These are phyloP conservation scores for Cyclostephanos tholiformis DNA, from an alignment of 108 stramenopile genomes.

Conservation along the genomic window DNA sequence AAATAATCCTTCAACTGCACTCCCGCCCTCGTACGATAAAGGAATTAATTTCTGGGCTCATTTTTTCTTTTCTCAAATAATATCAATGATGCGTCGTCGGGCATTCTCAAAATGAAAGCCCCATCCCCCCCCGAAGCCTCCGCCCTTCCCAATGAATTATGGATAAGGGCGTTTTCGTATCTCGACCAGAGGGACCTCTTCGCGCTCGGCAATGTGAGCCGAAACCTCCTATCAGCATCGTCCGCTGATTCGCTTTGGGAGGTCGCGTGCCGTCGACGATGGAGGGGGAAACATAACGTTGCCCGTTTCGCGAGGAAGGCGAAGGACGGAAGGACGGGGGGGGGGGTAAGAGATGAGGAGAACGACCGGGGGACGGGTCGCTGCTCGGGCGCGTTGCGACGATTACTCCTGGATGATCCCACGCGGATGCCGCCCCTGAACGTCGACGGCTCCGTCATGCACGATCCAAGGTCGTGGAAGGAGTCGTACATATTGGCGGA, in stretches of 20 bases:
- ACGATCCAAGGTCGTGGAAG: slow-evolving; percentile 39
- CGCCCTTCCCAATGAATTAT: slow-evolving; percentile 36
- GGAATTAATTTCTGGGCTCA: too few relatives aligned
- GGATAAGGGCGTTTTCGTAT: slow-evolving; percentile 30
- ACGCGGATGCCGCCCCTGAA: slow-evolving; percentile 18
- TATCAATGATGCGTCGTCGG: too few relatives aligned
- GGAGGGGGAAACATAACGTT: slow-evolving; percentile 34
- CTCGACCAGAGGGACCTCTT: slow-evolving; percentile 22
- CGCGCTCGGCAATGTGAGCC: slow-evolving; percentile 23
- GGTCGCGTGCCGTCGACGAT: slow-evolving; percentile 22
- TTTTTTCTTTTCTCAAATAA: too few relatives aligned
- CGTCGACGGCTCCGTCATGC: slow-evolving; percentile 14
- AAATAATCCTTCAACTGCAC: too few relatives aligned
- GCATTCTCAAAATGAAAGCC: too few relatives aligned
- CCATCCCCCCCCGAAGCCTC: background rate
- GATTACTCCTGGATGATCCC: slow-evolving; percentile 6
- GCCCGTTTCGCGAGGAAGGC: slow-evolving; percentile 11
- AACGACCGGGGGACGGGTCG: slow-evolving; percentile 6
- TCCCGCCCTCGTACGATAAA: too few relatives aligned
- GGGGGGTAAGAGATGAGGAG: background rate
- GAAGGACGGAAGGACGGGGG: background rate
- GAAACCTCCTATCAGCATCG: slow-evolving; percentile 16
- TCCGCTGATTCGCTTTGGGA: slow-evolving; percentile 39
- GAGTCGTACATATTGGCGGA: slow-evolving; percentile 43
- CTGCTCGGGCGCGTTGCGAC: slow-evolving; percentile 14